These are phyloP conservation scores for Amaranthus palmeri DNA, from an alignment of 148 eudicot species.

Conservation along the genomic window DNA sequence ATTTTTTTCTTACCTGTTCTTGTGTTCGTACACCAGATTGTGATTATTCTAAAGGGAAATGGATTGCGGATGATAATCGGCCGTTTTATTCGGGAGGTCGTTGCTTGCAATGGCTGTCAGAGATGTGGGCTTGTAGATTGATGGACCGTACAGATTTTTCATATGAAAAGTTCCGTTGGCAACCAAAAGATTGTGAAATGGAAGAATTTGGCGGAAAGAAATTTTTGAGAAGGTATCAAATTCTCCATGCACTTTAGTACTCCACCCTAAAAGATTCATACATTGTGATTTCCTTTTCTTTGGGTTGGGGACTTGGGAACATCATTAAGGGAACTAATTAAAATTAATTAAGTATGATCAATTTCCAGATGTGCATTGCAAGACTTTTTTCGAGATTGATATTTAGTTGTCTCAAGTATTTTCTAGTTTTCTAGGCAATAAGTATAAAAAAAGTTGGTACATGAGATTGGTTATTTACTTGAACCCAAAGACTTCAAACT, in stretches of 20 bases:
- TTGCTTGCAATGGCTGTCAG: constrained; percentile 89
- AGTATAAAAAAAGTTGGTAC: not conserved
- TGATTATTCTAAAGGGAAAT: constrained; percentile 72
- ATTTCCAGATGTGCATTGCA: too few species aligned
- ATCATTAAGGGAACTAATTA: not conserved
- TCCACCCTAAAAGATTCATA: not conserved
- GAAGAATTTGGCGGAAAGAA: constrained; percentile 59
- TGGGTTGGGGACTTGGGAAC: too few species aligned
- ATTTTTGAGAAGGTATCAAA: constrained; percentile 60
- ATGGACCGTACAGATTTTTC: constrained; percentile 76
- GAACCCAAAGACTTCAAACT: not conserved
- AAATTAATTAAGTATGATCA: too few species aligned
- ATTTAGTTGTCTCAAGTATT: too few species aligned
- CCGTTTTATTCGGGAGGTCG: constrained; percentile 90
- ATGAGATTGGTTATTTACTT: not conserved
- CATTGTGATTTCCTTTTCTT: not conserved
- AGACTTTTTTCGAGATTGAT: too few species aligned
- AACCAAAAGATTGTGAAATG: constrained; percentile 71
- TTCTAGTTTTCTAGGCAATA: too few species aligned
- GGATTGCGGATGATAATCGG: constrained; percentile 66
- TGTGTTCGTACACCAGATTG: constrained; percentile 50
- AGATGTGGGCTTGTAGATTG: constrained; percentile 94
- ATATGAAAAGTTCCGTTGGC: constrained; percentile 86
- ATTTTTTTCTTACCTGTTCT: constrained; percentile 6
- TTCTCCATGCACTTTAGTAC: not conserved